These are phyloP conservation scores for Alliaria petiolata DNA, from an alignment of 345 rosid species.

Conservation along the genomic window DNA sequence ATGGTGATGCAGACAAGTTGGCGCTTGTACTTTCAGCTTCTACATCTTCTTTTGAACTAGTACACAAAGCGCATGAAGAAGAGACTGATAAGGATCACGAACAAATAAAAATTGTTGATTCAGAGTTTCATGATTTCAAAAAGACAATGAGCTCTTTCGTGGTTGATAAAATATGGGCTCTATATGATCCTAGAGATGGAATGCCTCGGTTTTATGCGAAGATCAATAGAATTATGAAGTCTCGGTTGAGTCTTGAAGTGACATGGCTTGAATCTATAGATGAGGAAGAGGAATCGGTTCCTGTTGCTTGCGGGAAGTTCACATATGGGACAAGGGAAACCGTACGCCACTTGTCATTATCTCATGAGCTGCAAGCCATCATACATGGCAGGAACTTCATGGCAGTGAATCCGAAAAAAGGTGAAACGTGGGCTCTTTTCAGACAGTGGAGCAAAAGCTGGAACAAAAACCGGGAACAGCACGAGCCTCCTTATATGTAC, in stretches of 20 bases:
- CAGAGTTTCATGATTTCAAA: conserved; percentile 70
- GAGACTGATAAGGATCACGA: conserved; percentile 20
- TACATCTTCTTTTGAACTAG: too few relatives aligned
- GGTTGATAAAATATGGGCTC: conserved; percentile 68
- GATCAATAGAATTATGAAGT: conserved; percentile 44
- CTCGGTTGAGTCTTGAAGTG: conserved; percentile 42
- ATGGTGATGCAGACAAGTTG: too few relatives aligned
- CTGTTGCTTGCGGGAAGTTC: conserved; percentile 62
- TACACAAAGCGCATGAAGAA: too few relatives aligned
- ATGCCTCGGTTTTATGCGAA: conserved; percentile 78
- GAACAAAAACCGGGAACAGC: conserved; percentile 45
- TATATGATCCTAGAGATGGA: conserved; percentile 57
- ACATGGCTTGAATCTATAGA: conserved; percentile 58
- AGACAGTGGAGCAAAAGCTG: conserved; percentile 57
- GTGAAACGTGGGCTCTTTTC: conserved; percentile 89
- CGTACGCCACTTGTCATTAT: conserved; percentile 46
- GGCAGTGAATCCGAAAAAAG: conserved; percentile 54
- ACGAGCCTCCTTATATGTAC: conserved; percentile 43
- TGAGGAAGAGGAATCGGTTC: conserved; percentile 26
- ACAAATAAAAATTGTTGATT: conserved; percentile 38
- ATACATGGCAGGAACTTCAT: conserved; percentile 22
- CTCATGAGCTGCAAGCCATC: conserved; percentile 42
- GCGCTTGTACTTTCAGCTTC: too few relatives aligned
- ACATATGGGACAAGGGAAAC: conserved; percentile 29
- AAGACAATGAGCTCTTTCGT: conserved; percentile 44